Conservation (phyloP, 2,329 filamentous ascomycete genomes). For the Ophiocordyceps australis region DNA sequence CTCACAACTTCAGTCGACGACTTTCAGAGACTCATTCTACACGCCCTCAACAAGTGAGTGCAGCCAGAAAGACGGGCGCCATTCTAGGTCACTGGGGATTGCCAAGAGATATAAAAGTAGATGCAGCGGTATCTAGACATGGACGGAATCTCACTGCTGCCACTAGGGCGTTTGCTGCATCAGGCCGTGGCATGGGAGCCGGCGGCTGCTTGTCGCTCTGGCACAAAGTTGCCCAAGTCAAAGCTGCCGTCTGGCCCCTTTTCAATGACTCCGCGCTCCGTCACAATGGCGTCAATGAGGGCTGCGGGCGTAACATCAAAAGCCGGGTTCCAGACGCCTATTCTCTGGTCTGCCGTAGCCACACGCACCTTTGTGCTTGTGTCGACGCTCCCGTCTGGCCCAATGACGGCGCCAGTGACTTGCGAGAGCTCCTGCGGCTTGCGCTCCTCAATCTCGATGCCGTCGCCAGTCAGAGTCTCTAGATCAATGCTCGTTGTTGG, state of each 20-base stretch:
- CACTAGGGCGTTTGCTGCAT: too few species aligned
- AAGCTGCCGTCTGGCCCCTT: constrained; percentile 58
- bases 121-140: too few species aligned
- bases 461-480: constrained; percentile 53
- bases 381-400: constrained; percentile 44
- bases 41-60: constrained; percentile 22
- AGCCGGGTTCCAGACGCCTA: constrained; percentile 88
- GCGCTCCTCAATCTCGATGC: constrained; percentile 84
- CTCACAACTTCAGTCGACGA: constrained; percentile 63
- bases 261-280: constrained; percentile 73
- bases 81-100: too few species aligned
- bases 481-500: constrained; percentile 90
- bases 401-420: constrained; percentile 58
- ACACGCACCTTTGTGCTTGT: constrained; percentile 47
- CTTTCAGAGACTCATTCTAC: constrained; percentile 53
- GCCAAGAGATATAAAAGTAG: too few species aligned
- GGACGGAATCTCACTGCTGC: too few species aligned
- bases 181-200: too few species aligned
- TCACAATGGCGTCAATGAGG: constrained; percentile 86
- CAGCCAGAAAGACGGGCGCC: background rate
- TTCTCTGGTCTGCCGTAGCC: constrained; percentile 60
- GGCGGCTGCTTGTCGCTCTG: too few species aligned
- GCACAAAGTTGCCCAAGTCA: constrained; percentile 37
- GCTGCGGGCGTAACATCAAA: constrained; percentile 87
- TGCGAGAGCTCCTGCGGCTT: constrained; percentile 67